These are phyloP conservation scores for Fusarium domesticum DNA, from an alignment of 2,329 filamentous ascomycete genomes.

Conservation along the genomic window DNA sequence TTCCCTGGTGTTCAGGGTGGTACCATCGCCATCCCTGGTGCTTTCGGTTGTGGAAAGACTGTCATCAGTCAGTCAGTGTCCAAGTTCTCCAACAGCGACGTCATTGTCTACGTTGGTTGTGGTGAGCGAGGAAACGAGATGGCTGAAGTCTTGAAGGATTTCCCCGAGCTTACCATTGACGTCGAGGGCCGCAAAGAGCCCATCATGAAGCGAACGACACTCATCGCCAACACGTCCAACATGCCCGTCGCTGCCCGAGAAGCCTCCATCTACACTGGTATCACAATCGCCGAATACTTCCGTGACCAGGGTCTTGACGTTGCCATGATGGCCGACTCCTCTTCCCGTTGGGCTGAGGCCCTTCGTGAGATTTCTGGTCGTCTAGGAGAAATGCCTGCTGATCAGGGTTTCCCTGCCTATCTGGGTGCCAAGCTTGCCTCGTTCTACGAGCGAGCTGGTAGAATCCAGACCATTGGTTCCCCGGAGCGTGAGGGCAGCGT, in stretches of 20 bases:
- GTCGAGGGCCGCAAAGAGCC: constrained; percentile 93
- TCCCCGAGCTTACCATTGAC: constrained; percentile 94
- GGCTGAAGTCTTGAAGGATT: constrained; percentile 99
- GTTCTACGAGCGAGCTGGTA: constrained; percentile 98
- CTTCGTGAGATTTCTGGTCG: constrained; percentile 98
- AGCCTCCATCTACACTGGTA: constrained; percentile 96
- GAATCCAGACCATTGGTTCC: constrained; percentile 79
- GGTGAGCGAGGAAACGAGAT: constrained; percentile 98
- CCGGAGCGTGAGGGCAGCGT: constrained; percentile 88
- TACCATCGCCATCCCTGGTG: constrained; percentile 95
- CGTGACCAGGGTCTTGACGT: constrained; percentile 95
- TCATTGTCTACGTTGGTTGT: constrained; percentile 92
- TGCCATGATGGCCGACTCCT: constrained; percentile 99
- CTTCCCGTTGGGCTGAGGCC: constrained; percentile 97
- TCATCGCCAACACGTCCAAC: constrained; percentile 99
- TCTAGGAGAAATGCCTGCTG: constrained; percentile 98
- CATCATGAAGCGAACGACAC: constrained; percentile 99
- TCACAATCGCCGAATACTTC: constrained; percentile 95
- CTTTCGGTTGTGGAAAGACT: constrained; percentile 98
- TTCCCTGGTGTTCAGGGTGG: constrained; percentile 97
- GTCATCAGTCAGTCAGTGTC: constrained; percentile 98
- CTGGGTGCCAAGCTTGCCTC: constrained; percentile 94
- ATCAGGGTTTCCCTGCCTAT: constrained; percentile 99
- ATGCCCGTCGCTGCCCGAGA: constrained; percentile 99
- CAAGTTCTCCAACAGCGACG: constrained; percentile 99